Conservation (phyloP, 768 basidiomycete species). For the Mycena kentingensis region DNA sequence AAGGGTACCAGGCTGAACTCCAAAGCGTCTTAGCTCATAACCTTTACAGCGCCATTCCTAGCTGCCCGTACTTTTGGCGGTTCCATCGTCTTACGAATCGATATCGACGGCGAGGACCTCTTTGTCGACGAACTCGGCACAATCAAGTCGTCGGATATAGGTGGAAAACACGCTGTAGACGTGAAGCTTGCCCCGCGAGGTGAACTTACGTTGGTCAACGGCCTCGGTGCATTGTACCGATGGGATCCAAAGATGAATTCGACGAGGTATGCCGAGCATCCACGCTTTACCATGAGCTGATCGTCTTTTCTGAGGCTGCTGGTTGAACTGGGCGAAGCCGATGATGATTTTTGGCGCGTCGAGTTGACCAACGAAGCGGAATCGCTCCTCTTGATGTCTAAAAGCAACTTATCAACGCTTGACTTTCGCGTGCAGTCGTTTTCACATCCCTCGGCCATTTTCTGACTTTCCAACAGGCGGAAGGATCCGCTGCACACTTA, state of each 20-base stretch:
- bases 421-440: slow-evolving; percentile 57
- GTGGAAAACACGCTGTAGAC: slow-evolving; percentile 48
- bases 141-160: slow-evolving; percentile 43
- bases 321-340: slow-evolving; percentile 3
- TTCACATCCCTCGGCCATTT: background rate
- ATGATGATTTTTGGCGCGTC: slow-evolving; percentile 56
- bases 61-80: slow-evolving; percentile 52
- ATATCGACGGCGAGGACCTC: slow-evolving; percentile 16
- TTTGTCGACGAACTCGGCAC: slow-evolving; percentile 36
- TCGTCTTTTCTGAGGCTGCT: background rate
- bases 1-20: too few relatives aligned
- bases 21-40: background rate
- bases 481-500: slow-evolving; percentile 35
- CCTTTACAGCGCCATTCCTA: slow-evolving; percentile 31
- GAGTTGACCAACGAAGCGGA: slow-evolving; percentile 36
- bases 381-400: slow-evolving; percentile 51
- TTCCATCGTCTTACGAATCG: slow-evolving; percentile 42
- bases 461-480: background rate
- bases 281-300: background rate
- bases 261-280: too few relatives aligned
- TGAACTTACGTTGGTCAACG: slow-evolving; percentile 49
- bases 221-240: slow-evolving; percentile 52
- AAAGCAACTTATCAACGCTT: slow-evolving; percentile 41
- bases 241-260: too few relatives aligned
- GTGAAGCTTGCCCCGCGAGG: slow-evolving; percentile 39